Percentiles rank a stretch among this genome's conserved stretches.
Evolutionary conservation across 2,329 filamentous ascomycete species (phyloP).

Genomic region (Colletotrichum sp.): DNA sequence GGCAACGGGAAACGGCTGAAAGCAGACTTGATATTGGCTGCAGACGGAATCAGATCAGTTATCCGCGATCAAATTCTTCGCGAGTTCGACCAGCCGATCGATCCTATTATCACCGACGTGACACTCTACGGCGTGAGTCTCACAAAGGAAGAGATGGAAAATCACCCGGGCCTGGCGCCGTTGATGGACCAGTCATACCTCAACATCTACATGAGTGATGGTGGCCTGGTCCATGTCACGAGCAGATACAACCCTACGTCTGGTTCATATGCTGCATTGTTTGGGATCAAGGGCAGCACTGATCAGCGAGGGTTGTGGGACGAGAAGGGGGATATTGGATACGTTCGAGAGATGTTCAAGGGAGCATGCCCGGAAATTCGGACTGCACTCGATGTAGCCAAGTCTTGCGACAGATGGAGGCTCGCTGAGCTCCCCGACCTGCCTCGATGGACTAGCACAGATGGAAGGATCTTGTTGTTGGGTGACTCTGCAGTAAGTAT

Average conservation of each 20-base stretch:
- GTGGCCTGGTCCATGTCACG: constrained; percentile 17
- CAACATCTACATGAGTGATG: constrained; percentile 24
- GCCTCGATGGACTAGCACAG: constrained; percentile 24
- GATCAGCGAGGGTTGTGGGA: constrained; percentile 28
- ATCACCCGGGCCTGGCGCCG: background rate
- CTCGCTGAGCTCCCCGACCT: constrained; percentile 26
- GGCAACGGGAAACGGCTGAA: background rate
- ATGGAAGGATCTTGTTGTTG: constrained; percentile 21
- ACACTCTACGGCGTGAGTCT: constrained; percentile 24
- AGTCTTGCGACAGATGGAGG: constrained; percentile 25
- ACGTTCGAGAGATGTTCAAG: constrained; percentile 21
- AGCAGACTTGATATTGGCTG: background rate
- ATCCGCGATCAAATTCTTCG: constrained; percentile 1
- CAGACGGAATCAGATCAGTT: constrained; percentile 4
- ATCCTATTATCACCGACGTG: constrained; percentile 21
- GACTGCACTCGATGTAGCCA: constrained; percentile 10
- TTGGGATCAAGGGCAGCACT: constrained; percentile 22
- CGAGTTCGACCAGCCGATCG: background rate
- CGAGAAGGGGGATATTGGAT: constrained; percentile 26
- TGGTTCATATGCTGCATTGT: constrained; percentile 10
- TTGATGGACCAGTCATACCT: constrained; percentile 23
- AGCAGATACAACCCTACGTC: constrained; percentile 21
- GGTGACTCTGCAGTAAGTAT: constrained; percentile 23
- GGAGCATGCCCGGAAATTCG: constrained; percentile 19
- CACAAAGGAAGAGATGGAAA: background rate